These are phyloP conservation scores for Stachybotrys chlorohalonatus DNA, from an alignment of 2,329 filamentous ascomycete species.

Conservation along the genomic window DNA sequence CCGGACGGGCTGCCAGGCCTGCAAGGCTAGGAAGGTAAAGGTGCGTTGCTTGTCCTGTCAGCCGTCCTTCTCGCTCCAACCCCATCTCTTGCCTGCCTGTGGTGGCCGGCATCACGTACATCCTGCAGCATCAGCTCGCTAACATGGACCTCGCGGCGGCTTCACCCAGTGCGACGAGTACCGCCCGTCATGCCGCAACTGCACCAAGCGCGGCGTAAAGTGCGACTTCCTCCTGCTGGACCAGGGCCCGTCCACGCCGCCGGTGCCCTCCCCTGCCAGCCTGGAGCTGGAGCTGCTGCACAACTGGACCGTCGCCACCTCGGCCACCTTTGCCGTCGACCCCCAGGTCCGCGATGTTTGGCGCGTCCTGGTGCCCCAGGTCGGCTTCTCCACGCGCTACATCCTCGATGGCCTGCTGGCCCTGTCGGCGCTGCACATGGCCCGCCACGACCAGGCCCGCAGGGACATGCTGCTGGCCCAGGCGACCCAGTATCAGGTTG, in stretches of 20 bases:
- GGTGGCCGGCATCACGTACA: no score
- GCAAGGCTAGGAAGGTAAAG: constrained; percentile 12
- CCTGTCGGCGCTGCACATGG: constrained; percentile 26
- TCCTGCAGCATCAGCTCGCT: background rate
- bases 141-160: background rate
- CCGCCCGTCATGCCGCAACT: constrained; percentile 15
- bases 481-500: constrained; percentile 5
- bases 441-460: constrained; percentile 6
- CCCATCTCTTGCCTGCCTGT: no score
- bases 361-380: constrained; percentile 24
- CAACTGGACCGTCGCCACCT: constrained; percentile 27
- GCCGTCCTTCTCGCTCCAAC: no score
- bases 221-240: constrained; percentile 13
- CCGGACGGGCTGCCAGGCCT: constrained; percentile 8
- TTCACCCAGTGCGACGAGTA: constrained; percentile 15
- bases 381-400: constrained; percentile 25
- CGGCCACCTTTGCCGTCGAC: constrained; percentile 22
- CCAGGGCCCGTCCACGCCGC: background rate
- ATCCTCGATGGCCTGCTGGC: constrained; percentile 27
- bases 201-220: constrained; percentile 15
- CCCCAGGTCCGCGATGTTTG: constrained; percentile 22
- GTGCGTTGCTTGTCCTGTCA: constrained; percentile 1
- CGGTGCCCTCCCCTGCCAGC: background rate
- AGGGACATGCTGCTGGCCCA: constrained; percentile 3
- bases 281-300: constrained; percentile 30